phyloP scores from a whole-genome alignment of 208 protist species.

The Trypanosoma congolense region DNA sequence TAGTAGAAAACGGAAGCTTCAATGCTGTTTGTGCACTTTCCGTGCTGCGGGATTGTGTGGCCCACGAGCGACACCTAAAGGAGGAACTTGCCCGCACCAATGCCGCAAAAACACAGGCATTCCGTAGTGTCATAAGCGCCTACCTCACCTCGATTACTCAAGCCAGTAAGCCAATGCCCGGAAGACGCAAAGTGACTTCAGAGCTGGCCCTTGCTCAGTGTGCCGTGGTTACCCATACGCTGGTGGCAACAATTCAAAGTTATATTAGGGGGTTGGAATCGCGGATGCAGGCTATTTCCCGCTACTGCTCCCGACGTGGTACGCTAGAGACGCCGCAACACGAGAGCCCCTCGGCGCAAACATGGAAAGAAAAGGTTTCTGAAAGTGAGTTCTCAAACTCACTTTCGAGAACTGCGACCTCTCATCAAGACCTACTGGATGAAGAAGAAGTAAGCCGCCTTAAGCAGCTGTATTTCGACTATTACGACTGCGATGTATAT shows the following conservation, averaged over 20 bases:
- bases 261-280: constrained; percentile 57
- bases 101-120: constrained; percentile 49
- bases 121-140: constrained; percentile 57
- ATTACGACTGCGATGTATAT: constrained; percentile 80
- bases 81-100: constrained; percentile 50
- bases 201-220: constrained; percentile 60
- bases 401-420: constrained; percentile 29
- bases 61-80: constrained; percentile 49
- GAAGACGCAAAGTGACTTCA: constrained; percentile 25
- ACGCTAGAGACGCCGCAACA: constrained; percentile 1
- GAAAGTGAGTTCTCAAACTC: constrained; percentile 5
- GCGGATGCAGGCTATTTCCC: constrained; percentile 16
- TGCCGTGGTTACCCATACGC: constrained; percentile 63
- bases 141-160: constrained; percentile 41
- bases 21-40: constrained; percentile 42
- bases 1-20: constrained; percentile 27
- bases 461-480: constrained; percentile 88
- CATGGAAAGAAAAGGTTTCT: constrained; percentile 5
- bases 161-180: constrained; percentile 19
- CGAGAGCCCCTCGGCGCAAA: constrained; percentile 1
- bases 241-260: constrained; percentile 64
- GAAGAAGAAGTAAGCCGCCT: constrained; percentile 55
- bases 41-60: constrained; percentile 53
- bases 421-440: constrained; percentile 55
- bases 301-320: background rate